Evolutionary conservation across 805 yeast species (phyloP), one percentile per base, ranked within the genome.

Genomic region (Maudiozyma pseudohumilis): DNA sequence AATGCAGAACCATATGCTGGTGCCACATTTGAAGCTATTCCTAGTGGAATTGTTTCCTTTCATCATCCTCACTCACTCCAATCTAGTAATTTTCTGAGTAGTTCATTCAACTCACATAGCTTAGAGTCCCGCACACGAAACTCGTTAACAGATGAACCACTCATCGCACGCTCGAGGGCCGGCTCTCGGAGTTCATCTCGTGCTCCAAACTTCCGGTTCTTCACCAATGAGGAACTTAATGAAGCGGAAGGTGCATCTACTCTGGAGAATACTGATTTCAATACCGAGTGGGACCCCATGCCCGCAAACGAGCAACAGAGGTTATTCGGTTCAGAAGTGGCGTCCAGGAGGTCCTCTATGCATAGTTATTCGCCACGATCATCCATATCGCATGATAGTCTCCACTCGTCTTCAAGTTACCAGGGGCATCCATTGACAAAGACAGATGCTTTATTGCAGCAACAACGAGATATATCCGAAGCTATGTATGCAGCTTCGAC

Each of bases 201-300:
- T 13, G 48, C 49, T n/a, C 53, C 60, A 11, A 66, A 77, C 39
- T 89, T 92, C 63, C 72, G 76, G 43, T 89, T 88, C 56, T 89
- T 89, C 60, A 76, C 89, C 9, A 68, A 80, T 4, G 85, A 82
- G 39, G 92, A 86, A 47, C 79, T 89, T 32, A 88, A 81, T 50
- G 67, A 71, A 35, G 96, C 97, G 0, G 92, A 83, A 38, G 96
- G 96, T 33, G 70, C 89, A 1, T 83, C 96, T 2, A 80, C 89
- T 2, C 55, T 80, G 47, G 83, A 77, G 43, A 70, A 74, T 47
- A 72, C 81, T 17, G 92, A 82, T 53, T 82, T 77, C 50, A 80
- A 82, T 52, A 77, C 84, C 6, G 69, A 75, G 47, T 81, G 92
- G 81, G 87, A 82, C 44, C 67, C 57, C 3, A 44, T 50, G 5